Conservation (phyloP, 306 rosid species). For the Canavalia ensiformis region DNA sequence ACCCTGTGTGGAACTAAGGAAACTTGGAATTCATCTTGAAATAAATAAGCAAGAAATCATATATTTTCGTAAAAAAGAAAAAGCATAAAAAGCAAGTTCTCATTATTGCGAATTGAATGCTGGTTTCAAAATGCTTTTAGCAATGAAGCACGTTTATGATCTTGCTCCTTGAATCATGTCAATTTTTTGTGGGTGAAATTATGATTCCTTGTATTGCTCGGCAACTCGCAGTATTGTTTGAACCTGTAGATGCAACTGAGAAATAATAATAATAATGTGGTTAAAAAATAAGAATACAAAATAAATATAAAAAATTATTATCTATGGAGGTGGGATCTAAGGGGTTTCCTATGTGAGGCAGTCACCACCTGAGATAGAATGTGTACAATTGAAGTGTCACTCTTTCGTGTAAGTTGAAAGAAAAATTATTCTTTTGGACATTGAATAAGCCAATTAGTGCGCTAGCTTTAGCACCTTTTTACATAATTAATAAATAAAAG, state of each 20-base stretch:
- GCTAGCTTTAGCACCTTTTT: constrained; percentile 17
- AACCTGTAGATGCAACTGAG: neutral
- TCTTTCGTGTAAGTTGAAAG: constrained; percentile 3
- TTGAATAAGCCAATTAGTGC: constrained; percentile 30
- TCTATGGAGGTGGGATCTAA: constrained; percentile 19
- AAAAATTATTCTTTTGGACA: constrained; percentile 17
- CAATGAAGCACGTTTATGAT: neutral
- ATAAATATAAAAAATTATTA: neutral
- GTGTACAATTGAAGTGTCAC: constrained; percentile 37
- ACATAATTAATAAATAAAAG: neutral
- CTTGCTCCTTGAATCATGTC: neutral
- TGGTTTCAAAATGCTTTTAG: neutral
- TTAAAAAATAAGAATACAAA: neutral
- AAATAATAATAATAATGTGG: neutral
- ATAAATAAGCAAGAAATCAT: neutral
- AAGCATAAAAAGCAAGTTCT: neutral
- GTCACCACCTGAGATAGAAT: constrained; percentile 1
- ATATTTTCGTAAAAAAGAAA: neutral
- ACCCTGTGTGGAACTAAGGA: neutral
- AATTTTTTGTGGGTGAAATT: neutral
- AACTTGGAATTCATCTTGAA: neutral
- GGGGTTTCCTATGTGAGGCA: constrained; percentile 24
- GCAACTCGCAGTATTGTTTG: neutral
- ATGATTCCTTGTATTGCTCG: constrained; percentile 20
- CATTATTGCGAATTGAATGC: constrained; percentile 15